Evolutionary conservation across 345 rosid genomes (phyloP).

Genomic region (Bretschneidera sinensis): DNA sequence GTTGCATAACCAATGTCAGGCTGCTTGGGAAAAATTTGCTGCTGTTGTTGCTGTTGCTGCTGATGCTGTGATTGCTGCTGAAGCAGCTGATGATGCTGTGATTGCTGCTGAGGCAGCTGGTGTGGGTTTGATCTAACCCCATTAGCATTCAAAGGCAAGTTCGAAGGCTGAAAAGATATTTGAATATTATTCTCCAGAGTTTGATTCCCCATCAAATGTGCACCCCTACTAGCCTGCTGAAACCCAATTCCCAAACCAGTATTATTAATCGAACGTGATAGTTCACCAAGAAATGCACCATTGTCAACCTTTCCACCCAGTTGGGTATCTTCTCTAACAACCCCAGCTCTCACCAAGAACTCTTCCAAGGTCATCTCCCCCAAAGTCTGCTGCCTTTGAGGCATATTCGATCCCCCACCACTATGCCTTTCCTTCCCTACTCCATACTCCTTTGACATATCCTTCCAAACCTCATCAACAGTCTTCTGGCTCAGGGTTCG

Average conservation of each 20-base stretch:
- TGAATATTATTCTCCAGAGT: slow-evolving; percentile 28
- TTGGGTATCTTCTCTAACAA: slow-evolving; percentile 72
- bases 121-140: slow-evolving; percentile 51
- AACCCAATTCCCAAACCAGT: slow-evolving; percentile 42
- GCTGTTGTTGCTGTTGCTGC: slow-evolving; percentile 43
- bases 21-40: slow-evolving; percentile 57
- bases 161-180: slow-evolving; percentile 46
- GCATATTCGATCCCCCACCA: slow-evolving; percentile 30
- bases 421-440: slow-evolving; percentile 27
- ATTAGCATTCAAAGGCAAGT: slow-evolving; percentile 54
- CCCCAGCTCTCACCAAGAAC: slow-evolving; percentile 80
- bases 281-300: slow-evolving; percentile 48
- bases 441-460: slow-evolving; percentile 52
- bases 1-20: slow-evolving; percentile 42
- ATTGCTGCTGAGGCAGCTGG: slow-evolving; percentile 34
- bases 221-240: slow-evolving; percentile 41
- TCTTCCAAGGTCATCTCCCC: slow-evolving; percentile 97
- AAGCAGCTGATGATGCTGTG: slow-evolving; percentile 46
- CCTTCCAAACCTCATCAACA: slow-evolving; percentile 93
- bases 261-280: slow-evolving; percentile 22
- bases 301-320: slow-evolving; percentile 31
- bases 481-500: slow-evolving; percentile 83
- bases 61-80: too few species aligned
- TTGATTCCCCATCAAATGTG: slow-evolving; percentile 30
- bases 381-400: slow-evolving; percentile 82